These are phyloP conservation scores for Dioscorea zingiberensis DNA, from an alignment of 106 monocot genomes.

Conservation along the genomic window DNA sequence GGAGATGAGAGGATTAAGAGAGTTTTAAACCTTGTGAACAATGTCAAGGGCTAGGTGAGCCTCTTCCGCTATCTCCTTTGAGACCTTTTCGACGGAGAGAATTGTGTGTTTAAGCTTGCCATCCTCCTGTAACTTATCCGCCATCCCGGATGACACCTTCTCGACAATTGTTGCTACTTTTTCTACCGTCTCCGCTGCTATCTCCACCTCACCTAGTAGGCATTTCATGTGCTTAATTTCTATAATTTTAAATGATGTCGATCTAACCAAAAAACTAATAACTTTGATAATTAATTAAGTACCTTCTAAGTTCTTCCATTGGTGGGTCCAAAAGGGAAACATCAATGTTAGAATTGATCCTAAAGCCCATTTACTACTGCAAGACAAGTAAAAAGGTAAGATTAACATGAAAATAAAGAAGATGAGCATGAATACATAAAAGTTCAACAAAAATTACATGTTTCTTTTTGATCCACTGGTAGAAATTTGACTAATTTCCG, in stretches of 20 bases:
- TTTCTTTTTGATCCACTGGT: background rate
- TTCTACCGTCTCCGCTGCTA: conserved; percentile 36
- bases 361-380: conserved; percentile 37
- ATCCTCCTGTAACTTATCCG: conserved; percentile 30
- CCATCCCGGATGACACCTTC: conserved; percentile 42
- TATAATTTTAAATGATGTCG: background rate
- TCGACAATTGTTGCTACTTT: conserved; percentile 34
- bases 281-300: background rate
- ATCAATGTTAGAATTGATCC: conserved; percentile 22
- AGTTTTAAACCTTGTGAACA: conserved; percentile 41
- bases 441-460: background rate
- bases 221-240: background rate
- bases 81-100: conserved; percentile 23
- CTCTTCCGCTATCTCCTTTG: conserved; percentile 34
- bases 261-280: background rate
- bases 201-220: conserved; percentile 36
- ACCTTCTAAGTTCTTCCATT: conserved; percentile 48
- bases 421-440: background rate
- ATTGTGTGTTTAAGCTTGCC: conserved; percentile 26
- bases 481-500: background rate
- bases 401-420: background rate
- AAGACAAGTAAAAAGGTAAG: background rate
- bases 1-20: too few species aligned
- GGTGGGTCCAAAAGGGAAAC: conserved; percentile 28
- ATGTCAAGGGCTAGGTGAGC: conserved; percentile 40